Evolutionary conservation across 805 yeast genomes (phyloP).

Genomic region (Saturnispora silvae): DNA sequence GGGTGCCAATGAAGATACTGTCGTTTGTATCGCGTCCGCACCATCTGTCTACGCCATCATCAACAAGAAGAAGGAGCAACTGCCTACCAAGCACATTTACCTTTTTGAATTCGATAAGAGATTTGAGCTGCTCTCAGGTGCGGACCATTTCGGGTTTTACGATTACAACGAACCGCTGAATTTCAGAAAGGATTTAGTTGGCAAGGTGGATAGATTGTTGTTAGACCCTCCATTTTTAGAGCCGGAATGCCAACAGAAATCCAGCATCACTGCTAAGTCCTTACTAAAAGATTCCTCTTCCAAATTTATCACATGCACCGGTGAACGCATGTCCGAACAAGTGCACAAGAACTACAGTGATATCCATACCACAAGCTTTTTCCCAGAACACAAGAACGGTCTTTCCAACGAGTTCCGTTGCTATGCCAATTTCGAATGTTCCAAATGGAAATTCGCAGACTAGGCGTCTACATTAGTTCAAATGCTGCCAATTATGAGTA

Average conservation of each 20-base stretch:
- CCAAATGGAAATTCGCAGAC: conserved; percentile 44
- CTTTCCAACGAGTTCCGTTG: conserved; percentile 82
- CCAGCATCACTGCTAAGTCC: conserved; percentile 51
- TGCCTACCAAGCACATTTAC: conserved; percentile 64
- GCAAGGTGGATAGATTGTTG: conserved; percentile 59
- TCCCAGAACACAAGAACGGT: conserved; percentile 77
- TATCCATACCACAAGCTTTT: conserved; percentile 50
- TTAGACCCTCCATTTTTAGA: conserved; percentile 87
- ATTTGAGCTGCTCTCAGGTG: conserved; percentile 63
- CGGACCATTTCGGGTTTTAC: conserved; percentile 54
- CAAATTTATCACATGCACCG: conserved; percentile 69
- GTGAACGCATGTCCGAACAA: conserved; percentile 74
- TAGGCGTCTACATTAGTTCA: background rate
- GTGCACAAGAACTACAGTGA: conserved; percentile 55
- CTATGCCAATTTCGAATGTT: conserved; percentile 67
- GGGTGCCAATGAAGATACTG: conserved; percentile 65
- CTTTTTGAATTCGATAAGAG: conserved; percentile 72
- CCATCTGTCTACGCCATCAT: conserved; percentile 89
- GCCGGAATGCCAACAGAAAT: conserved; percentile 69
- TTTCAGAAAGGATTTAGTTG: conserved; percentile 44
- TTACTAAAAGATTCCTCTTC: conserved; percentile 34
- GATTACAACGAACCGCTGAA: conserved; percentile 65
- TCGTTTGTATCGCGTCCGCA: conserved; percentile 71
- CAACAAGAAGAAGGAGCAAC: conserved; percentile 36
- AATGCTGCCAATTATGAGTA: too few relatives aligned